phyloP scores from a whole-genome alignment of 2,329 filamentous ascomycete genomes.

The Colletotrichum liaoningense region DNA sequence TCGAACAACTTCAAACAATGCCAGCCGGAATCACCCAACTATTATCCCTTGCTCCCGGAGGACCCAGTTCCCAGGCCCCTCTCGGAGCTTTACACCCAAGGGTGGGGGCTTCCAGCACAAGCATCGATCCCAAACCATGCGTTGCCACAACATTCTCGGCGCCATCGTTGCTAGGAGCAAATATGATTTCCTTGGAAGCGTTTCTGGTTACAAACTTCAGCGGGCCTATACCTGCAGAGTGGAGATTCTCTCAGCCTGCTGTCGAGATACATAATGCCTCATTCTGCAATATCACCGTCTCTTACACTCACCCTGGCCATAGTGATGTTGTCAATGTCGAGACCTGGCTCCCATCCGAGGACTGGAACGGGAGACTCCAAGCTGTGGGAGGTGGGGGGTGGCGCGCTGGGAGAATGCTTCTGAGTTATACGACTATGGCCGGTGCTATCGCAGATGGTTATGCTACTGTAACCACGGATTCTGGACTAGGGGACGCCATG shows the following conservation, averaged over 20 bases:
- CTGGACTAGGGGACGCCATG: slow-evolving; percentile 26
- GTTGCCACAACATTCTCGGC: not conserved
- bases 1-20: not conserved
- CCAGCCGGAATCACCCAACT: not conserved
- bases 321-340: slow-evolving; percentile 39
- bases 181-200: slow-evolving; percentile 4
- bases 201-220: slow-evolving; percentile 4
- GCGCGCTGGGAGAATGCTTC: slow-evolving; percentile 10
- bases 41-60: not conserved
- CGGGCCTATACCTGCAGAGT: not conserved
- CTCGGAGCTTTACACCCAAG: not conserved
- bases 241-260: slow-evolving; percentile 10
- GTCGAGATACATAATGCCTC: slow-evolving; percentile 14
- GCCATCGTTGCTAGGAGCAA: not conserved
- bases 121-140: not conserved
- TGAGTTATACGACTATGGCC: slow-evolving; percentile 35
- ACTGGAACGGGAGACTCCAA: slow-evolving; percentile 45
- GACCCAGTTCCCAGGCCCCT: not conserved
- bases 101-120: not conserved
- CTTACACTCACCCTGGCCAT: slow-evolving; percentile 40
- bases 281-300: slow-evolving; percentile 43
- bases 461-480: slow-evolving; percentile 37
- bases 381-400: slow-evolving; percentile 45
- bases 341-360: slow-evolving; percentile 39
- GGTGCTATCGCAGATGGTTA: slow-evolving; percentile 38